Conservation (phyloP, 2,329 filamentous ascomycete species). For the Colletotrichum sp. region DNA sequence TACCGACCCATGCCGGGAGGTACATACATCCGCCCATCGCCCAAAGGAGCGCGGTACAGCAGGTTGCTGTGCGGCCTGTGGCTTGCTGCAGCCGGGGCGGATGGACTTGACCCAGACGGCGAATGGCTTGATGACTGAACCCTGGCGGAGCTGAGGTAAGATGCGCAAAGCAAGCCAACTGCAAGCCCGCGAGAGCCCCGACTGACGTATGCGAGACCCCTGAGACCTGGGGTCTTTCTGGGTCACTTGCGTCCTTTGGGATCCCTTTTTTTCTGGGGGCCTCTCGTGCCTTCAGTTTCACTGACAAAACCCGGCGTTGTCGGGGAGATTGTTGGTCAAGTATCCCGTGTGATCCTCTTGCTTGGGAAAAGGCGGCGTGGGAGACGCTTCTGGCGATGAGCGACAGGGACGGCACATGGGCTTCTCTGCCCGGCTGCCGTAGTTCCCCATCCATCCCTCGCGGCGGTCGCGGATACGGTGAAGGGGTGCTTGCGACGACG, state of each 20-base stretch:
- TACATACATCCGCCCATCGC: background rate
- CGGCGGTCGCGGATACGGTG: constrained; percentile 16
- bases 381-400: constrained; percentile 12
- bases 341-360: background rate
- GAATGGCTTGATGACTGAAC: constrained; percentile 4
- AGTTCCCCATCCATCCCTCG: background rate
- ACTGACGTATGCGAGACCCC: constrained; percentile 17
- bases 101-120: background rate
- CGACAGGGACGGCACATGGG: constrained; percentile 21
- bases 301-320: constrained; percentile 9
- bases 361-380: background rate
- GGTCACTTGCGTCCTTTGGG: background rate
- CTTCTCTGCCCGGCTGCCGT: background rate
- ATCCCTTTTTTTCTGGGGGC: background rate
- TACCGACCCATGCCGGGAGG: background rate
- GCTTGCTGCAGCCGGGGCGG: constrained; percentile 12
- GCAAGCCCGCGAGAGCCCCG: background rate
- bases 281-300: background rate
- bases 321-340: background rate
- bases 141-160: constrained; percentile 13
- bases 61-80: background rate
- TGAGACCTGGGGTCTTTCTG: background rate
- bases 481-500: background rate
- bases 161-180: background rate
- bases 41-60: constrained; percentile 12